Conservation (phyloP, 163 green algal species). For the Chlorella variabilis region DNA sequence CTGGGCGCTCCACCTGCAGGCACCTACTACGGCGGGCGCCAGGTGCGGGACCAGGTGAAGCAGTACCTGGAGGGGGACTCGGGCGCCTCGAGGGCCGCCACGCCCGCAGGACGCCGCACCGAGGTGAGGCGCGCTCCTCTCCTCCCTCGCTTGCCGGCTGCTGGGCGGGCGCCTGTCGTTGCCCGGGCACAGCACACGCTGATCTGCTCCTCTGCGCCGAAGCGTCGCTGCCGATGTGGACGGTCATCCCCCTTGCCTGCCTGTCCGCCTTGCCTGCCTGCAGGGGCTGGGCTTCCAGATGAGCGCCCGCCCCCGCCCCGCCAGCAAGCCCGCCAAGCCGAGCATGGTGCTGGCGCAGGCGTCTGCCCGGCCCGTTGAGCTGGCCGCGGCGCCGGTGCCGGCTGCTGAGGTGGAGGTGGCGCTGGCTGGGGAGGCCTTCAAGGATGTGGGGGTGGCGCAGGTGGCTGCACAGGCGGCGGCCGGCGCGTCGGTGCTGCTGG, state of each 20-base stretch:
- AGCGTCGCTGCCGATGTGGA: too few relatives aligned
- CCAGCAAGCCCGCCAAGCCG: constrained; percentile 21
- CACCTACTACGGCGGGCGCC: constrained; percentile 47
- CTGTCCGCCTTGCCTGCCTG: too few relatives aligned
- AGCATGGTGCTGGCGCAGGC: neutral
- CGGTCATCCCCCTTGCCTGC: too few relatives aligned
- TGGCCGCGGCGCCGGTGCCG: neutral
- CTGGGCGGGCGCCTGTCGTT: too few relatives aligned
- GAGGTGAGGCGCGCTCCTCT: neutral
- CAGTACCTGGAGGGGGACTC: constrained; percentile 21
- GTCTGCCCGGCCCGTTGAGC: neutral
- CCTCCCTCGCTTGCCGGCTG: neutral
- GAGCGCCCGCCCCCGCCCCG: neutral
- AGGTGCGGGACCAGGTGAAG: constrained; percentile 43
- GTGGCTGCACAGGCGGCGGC: neutral
- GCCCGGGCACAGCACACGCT: neutral
- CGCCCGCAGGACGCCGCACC: neutral
- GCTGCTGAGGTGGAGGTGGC: neutral
- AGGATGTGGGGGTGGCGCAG: constrained; percentile 11
- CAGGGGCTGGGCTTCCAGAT: constrained; percentile 30
- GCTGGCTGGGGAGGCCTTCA: neutral
- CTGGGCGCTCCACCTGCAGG: too few relatives aligned
- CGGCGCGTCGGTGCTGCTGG: constrained; percentile 8
- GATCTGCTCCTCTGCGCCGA: too few relatives aligned
- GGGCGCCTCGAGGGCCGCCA: neutral